Evolutionary conservation across 2,329 filamentous ascomycete genomes (phyloP).

Genomic region (Xylaria sp.): DNA sequence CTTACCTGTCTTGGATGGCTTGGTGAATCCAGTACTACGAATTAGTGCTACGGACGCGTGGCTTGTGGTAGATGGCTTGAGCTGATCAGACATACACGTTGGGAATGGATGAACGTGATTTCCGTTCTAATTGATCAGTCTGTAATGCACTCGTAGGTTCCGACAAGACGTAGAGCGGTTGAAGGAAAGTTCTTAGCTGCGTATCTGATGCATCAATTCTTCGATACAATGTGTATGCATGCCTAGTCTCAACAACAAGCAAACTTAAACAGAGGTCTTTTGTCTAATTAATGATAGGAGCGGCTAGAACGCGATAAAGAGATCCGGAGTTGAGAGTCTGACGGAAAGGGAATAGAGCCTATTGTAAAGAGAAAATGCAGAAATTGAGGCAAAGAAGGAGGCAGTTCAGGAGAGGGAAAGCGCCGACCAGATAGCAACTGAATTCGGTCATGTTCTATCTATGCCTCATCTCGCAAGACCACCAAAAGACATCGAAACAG

Average conservation of each 20-base stretch:
- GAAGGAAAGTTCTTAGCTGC: neutral
- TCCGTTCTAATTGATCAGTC: neutral
- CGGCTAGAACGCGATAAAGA: slow-evolving; percentile 12
- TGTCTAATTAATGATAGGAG: slow-evolving; percentile 12
- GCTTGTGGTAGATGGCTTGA: neutral
- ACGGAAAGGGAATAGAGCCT: slow-evolving; percentile 16
- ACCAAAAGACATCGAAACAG: slow-evolving; percentile 1
- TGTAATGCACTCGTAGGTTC: neutral
- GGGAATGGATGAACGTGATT: neutral
- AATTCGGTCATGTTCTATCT: neutral
- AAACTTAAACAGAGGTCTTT: neutral
- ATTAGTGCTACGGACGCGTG: neutral
- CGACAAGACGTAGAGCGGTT: no score
- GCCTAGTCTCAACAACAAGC: neutral
- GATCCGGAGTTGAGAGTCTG: no score
- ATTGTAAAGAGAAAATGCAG: neutral
- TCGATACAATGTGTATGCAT: neutral
- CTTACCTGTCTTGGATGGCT: neutral
- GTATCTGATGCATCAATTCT: neutral
- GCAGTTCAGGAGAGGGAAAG: neutral
- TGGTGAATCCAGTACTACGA: neutral
- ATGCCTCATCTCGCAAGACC: neutral
- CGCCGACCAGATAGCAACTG: neutral
- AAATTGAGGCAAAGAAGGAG: neutral
- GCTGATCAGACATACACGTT: neutral